phyloP scores from a whole-genome alignment of 768 basidiomycete genomes.

The Termitomyces sp. region DNA sequence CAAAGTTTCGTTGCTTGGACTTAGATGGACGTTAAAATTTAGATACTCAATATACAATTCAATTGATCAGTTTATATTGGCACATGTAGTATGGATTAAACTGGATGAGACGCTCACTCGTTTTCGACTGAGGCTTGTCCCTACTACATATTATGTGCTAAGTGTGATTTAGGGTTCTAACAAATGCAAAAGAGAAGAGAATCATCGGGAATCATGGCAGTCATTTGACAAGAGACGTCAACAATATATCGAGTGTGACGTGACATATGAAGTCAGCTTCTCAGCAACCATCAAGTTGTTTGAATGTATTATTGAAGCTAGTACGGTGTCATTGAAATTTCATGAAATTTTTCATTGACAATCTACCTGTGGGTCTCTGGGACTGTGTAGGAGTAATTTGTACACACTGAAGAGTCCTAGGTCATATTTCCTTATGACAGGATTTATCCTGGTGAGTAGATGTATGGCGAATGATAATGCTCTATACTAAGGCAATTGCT shows the following conservation, averaged over 20 bases:
- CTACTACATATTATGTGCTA: no score
- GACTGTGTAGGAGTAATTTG: neutral
- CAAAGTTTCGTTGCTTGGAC: neutral
- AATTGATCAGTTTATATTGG: neutral
- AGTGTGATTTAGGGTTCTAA: no score
- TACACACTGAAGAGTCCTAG: slow-evolving; percentile 27
- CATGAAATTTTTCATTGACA: slow-evolving; percentile 84
- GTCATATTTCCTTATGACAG: slow-evolving; percentile 91
- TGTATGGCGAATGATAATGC: neutral
- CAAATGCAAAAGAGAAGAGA: neutral
- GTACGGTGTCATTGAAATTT: neutral
- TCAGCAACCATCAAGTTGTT: neutral
- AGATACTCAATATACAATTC: neutral
- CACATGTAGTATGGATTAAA: neutral
- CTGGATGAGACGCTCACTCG: neutral
- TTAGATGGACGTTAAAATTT: neutral
- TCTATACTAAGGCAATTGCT: slow-evolving; percentile 1
- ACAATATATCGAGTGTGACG: neutral
- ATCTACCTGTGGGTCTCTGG: slow-evolving; percentile 54
- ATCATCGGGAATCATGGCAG: no score
- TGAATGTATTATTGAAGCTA: neutral
- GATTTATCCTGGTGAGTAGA: slow-evolving; percentile 81
- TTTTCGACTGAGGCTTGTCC: no score
- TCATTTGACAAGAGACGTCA: no score
- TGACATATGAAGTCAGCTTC: neutral